These are phyloP conservation scores for Hypoxylon rickii DNA, from an alignment of 495 filamentous ascomycete genomes.

Conservation along the genomic window DNA sequence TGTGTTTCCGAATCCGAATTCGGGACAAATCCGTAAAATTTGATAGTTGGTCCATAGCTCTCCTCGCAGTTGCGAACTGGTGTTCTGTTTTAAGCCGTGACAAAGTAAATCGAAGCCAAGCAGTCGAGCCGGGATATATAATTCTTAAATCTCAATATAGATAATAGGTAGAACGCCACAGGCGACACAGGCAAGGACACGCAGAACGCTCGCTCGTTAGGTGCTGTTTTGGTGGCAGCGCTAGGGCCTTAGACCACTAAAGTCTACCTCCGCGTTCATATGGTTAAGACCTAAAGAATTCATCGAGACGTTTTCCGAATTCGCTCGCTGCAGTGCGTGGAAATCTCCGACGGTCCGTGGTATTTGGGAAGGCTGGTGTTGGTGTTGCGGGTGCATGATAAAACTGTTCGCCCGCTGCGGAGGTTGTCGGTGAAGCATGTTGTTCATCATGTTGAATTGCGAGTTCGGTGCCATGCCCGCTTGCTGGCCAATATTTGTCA, in stretches of 20 bases:
- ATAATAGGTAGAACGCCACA: too few relatives aligned
- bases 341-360: slow-evolving; percentile 52
- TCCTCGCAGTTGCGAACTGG: not conserved
- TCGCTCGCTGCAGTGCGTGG: slow-evolving; percentile 49
- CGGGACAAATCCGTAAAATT: not conserved
- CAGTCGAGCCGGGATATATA: not conserved
- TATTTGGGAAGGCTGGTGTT: slow-evolving; percentile 36
- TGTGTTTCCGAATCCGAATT: slow-evolving; percentile 1
- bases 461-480: slow-evolving; percentile 26
- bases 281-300: slow-evolving; percentile 39
- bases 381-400: slow-evolving; percentile 40
- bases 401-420: slow-evolving; percentile 49
- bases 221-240: not conserved
- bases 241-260: slow-evolving; percentile 33
- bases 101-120: slow-evolving; percentile 11
- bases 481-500: slow-evolving; percentile 32
- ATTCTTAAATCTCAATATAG: too few relatives aligned
- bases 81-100: too few relatives aligned
- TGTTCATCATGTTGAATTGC: slow-evolving; percentile 36
- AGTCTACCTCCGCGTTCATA: slow-evolving; percentile 39
- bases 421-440: slow-evolving; percentile 44
- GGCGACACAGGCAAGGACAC: too few relatives aligned
- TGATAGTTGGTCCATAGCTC: not conserved
- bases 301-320: slow-evolving; percentile 47
- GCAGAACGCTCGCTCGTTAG: not conserved